Conservation (phyloP, 306 rosid genomes). For the Hippophae gyantsensis region DNA sequence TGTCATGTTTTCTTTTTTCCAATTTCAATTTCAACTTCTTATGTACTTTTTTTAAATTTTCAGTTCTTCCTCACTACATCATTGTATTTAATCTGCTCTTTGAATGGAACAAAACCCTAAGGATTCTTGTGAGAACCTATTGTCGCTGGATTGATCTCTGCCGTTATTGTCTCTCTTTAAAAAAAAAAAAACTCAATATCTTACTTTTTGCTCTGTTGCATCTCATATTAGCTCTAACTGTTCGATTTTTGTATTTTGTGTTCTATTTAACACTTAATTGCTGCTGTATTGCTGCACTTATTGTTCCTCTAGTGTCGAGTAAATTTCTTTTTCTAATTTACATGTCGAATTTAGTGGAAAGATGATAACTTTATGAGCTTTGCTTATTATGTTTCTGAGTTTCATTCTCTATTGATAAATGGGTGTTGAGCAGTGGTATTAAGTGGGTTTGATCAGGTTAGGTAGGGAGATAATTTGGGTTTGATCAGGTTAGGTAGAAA, state of each 20-base stretch:
- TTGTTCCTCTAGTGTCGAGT: neutral
- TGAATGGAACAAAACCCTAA: constrained; percentile 70
- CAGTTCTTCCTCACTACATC: constrained; percentile 5
- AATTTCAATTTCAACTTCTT: too few species aligned
- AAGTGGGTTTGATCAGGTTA: constrained; percentile 3
- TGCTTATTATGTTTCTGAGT: neutral
- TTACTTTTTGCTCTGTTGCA: neutral
- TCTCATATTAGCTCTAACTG: neutral
- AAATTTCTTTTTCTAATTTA: constrained; percentile 8
- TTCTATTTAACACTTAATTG: neutral
- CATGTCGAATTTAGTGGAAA: constrained; percentile 11
- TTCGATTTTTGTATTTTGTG: neutral
- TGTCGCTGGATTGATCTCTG: constrained; percentile 65
- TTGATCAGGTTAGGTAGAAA: neutral
- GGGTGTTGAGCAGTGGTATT: constrained; percentile 13
- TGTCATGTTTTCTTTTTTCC: too few species aligned
- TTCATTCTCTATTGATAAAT: constrained; percentile 20
- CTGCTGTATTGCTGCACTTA: neutral
- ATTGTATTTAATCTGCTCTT: constrained; percentile 53
- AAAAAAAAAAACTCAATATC: neutral
- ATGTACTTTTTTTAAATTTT: neutral
- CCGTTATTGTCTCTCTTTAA: neutral
- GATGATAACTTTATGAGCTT: neutral
- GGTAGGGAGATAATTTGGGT: too few species aligned
- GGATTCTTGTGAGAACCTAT: constrained; percentile 67